Percentiles rank a stretch among this genome's conserved stretches.
Evolutionary conservation across 352 stramenopile species (phyloP).

Genomic region (Phytophthora parvispora): DNA sequence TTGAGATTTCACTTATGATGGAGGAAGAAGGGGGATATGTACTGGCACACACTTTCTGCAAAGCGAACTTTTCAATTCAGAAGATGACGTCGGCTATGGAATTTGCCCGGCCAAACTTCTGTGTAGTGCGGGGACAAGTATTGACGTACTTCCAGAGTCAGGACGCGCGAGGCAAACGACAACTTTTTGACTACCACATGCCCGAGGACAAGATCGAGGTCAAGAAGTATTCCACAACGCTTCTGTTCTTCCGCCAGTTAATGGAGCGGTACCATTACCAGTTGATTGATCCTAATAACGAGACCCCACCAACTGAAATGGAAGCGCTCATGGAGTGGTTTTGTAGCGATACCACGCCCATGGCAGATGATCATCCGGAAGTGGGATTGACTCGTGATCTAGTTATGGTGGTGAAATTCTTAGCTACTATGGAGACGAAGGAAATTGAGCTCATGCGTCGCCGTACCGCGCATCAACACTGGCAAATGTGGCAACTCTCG

Average conservation of each 20-base stretch:
- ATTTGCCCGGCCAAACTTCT: constrained; percentile 82
- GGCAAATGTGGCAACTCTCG: constrained; percentile 92
- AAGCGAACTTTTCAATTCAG: constrained; percentile 85
- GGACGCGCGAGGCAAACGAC: constrained; percentile 60
- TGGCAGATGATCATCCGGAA: constrained; percentile 87
- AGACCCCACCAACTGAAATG: constrained; percentile 90
- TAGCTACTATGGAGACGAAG: constrained; percentile 92
- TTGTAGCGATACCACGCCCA: constrained; percentile 76
- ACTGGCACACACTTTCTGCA: constrained; percentile 86
- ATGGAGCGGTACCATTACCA: constrained; percentile 91
- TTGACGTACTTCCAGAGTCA: constrained; percentile 87
- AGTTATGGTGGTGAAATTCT: constrained; percentile 89
- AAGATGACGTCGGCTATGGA: constrained; percentile 88
- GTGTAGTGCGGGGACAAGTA: constrained; percentile 73
- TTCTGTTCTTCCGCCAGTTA: constrained; percentile 89
- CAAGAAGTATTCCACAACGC: constrained; percentile 90
- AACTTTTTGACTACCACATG: constrained; percentile 92
- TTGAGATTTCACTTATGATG: constrained; percentile 89
- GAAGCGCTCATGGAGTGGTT: constrained; percentile 94
- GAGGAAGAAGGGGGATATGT: constrained; percentile 84
- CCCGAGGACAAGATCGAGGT: constrained; percentile 90
- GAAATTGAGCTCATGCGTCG: constrained; percentile 91
- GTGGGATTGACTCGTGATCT: constrained; percentile 83
- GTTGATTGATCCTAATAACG: constrained; percentile 82
- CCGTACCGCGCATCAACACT: constrained; percentile 76